phyloP scores from a whole-genome alignment of 495 filamentous ascomycete species.

The Aspergillus nidulans region DNA sequence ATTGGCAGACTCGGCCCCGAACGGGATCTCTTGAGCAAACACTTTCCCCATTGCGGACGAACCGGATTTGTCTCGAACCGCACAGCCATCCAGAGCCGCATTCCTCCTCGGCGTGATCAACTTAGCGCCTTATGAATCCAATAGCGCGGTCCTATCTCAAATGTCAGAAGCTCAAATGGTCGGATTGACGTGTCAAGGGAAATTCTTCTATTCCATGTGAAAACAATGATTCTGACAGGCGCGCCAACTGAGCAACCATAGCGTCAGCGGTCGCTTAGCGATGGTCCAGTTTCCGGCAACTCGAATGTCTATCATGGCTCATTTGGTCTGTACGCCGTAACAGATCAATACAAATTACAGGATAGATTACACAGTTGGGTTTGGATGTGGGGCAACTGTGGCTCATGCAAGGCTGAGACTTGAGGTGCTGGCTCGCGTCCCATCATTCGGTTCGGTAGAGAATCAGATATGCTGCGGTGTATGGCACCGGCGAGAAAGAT shows the following conservation, averaged over 20 bases:
- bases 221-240: neutral
- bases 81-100: constrained; percentile 19
- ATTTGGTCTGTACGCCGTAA: neutral
- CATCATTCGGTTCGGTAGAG: neutral
- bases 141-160: neutral
- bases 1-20: constrained; percentile 17
- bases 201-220: constrained; percentile 7
- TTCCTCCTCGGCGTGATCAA: neutral
- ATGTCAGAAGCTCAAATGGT: neutral
- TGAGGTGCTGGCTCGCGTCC: neutral
- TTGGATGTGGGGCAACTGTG: constrained; percentile 7
- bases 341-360: neutral
- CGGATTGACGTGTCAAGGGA: neutral
- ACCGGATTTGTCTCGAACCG: constrained; percentile 10
- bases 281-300: neutral
- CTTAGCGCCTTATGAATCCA: constrained; percentile 1
- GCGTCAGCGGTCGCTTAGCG: neutral
- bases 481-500: neutral
- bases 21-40: constrained; percentile 13
- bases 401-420: constrained; percentile 15
- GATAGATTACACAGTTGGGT: neutral
- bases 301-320: neutral
- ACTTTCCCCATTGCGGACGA: constrained; percentile 9
- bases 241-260: neutral
- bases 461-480: neutral